Evolutionary conservation across 495 filamentous ascomycete species (phyloP).

Genomic region (Elasticomyces elasticus): DNA sequence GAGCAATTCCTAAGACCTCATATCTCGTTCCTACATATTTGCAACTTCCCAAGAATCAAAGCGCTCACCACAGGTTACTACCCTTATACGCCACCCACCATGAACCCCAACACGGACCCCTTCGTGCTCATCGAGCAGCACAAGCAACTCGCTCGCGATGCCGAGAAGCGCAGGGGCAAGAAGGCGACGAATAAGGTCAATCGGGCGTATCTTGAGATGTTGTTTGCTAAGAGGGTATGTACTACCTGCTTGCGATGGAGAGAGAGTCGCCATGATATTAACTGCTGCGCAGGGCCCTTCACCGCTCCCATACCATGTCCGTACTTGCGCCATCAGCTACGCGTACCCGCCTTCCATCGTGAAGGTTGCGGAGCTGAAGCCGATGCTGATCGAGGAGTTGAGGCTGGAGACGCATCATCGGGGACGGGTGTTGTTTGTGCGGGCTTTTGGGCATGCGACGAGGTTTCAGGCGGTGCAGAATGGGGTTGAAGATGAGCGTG

Average conservation of each 20-base stretch:
- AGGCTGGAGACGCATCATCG: slow-evolving; percentile 7
- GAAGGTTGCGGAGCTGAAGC: neutral
- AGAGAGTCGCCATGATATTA: too few species aligned
- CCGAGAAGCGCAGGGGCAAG: neutral
- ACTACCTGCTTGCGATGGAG: too few species aligned
- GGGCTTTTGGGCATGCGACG: neutral
- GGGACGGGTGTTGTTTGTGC: slow-evolving; percentile 1
- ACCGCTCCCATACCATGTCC: neutral
- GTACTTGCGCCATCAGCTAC: neutral
- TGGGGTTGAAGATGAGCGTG: slow-evolving; percentile 21
- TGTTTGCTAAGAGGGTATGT: neutral
- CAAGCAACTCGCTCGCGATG: neutral
- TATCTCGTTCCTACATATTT: too few species aligned
- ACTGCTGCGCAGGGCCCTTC: too few species aligned
- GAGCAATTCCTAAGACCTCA: too few species aligned
- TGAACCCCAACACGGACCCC: neutral
- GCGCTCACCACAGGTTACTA: too few species aligned
- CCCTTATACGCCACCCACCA: neutral
- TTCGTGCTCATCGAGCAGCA: neutral
- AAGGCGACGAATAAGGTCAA: neutral
- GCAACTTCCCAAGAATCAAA: too few species aligned
- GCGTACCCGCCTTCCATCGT: neutral
- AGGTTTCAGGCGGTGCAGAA: neutral
- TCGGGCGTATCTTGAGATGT: neutral
- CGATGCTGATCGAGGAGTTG: neutral